phyloP scores from a whole-genome alignment of 2,329 filamentous ascomycete species.

The Neonectria faginata region DNA sequence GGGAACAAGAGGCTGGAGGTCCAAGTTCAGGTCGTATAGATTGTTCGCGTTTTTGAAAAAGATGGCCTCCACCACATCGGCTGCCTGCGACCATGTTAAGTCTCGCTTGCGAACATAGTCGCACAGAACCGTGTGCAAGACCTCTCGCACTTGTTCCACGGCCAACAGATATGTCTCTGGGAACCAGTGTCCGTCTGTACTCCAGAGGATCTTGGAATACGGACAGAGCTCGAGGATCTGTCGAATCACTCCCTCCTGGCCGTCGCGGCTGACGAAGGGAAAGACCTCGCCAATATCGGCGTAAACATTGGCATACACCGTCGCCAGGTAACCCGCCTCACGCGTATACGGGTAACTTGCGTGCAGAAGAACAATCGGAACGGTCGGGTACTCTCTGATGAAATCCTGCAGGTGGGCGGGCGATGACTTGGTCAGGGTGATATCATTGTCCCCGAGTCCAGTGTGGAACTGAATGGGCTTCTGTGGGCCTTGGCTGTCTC shows the following conservation, averaged over 20 bases:
- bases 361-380: constrained; percentile 83
- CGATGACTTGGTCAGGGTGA: constrained; percentile 75
- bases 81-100: constrained; percentile 70
- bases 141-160: constrained; percentile 77
- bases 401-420: constrained; percentile 81
- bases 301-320: constrained; percentile 82
- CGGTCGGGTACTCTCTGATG: constrained; percentile 74
- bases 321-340: constrained; percentile 82
- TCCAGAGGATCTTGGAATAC: constrained; percentile 81
- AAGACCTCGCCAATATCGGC: constrained; percentile 88
- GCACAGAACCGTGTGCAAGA: constrained; percentile 73
- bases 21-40: constrained; percentile 74
- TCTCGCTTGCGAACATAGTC: constrained; percentile 75
- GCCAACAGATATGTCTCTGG: constrained; percentile 83
- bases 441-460: constrained; percentile 83
- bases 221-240: constrained; percentile 82
- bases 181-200: constrained; percentile 83
- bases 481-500: constrained; percentile 57
- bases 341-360: constrained; percentile 84
- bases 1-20: constrained; percentile 48
- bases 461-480: constrained; percentile 90
- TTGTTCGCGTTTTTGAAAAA: constrained; percentile 82
- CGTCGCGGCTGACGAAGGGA: constrained; percentile 79
- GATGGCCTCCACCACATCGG: constrained; percentile 72
- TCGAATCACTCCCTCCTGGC: constrained; percentile 76